Base-by-base conservation (phyloP, 805 yeast species). In the Henningerozyma blattae region DNA sequence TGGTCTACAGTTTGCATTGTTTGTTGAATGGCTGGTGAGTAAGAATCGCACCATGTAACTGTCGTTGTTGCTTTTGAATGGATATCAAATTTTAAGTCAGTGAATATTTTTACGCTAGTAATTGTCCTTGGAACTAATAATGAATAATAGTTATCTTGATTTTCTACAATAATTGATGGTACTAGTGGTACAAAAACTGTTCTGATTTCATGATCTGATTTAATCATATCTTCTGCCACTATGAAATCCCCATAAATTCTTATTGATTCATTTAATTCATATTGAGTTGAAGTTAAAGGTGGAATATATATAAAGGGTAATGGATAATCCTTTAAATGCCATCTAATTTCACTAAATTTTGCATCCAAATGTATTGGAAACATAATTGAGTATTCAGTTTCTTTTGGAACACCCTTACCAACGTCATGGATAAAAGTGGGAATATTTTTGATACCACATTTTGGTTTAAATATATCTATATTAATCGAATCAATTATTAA, bases 301-400 rank as follows among this genome's bases (percentile, higher is more conserved):
- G 95, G 95, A 40, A 87, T 71, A 42, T 75, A 75, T 7, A 83
- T 53, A 32, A 87, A 58, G 0, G 97, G 96, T 13, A 89, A 48
- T 0, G 96, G 96, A 48, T 80, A 85, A 48, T 87, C 97, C 35
- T 91, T 62, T 39, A 87, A 45, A 50, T 82, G 89, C 45, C 75
- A 66, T 38, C 91, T 59, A 10, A 77, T 50, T 46, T 84, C 93
- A 3, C 61, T 58, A 26, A 82, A 61, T 13, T 59, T 63, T 33
- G 82, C 59, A 35, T 76, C 71, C 12, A 80, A 28, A 51, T 61
- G 61, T 35, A 75, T 46, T 0, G 96, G 96, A 2, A 86, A 46
- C 50, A 78, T 50, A 15, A 82, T 62, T 1, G 89, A 74, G 52
- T 73, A 87, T 33, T 64, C 49, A 0, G 85, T 72, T 37, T 79